These are phyloP conservation scores for Chlamydomonas sphaeroides DNA, from an alignment of 139 green algal genomes.

Conservation along the genomic window DNA sequence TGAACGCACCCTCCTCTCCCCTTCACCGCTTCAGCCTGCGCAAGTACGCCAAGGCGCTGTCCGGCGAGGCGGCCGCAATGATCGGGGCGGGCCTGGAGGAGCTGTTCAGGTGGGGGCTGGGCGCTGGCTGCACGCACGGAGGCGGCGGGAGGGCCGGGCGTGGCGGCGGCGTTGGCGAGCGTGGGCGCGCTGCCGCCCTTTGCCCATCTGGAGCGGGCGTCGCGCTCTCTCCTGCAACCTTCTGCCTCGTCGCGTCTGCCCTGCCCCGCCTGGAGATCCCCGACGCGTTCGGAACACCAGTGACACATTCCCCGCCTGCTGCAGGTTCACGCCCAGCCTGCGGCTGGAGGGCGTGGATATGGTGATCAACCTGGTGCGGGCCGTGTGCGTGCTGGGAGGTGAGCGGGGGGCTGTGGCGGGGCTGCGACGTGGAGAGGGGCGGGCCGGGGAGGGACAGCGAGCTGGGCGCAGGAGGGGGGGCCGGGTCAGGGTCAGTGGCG, in stretches of 20 bases:
- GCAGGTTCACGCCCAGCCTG: constrained; percentile 79
- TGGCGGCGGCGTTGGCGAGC: background rate
- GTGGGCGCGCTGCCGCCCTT: background rate
- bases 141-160: no score
- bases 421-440: no score
- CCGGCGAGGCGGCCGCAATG: constrained; percentile 78
- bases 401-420: constrained; percentile 1
- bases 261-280: background rate
- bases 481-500: background rate
- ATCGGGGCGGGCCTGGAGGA: constrained; percentile 91
- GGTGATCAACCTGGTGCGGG: constrained; percentile 75
- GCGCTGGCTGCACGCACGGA: no score
- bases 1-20: no score
- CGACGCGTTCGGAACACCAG: background rate
- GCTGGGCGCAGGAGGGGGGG: background rate
- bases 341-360: constrained; percentile 71
- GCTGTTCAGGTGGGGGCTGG: constrained; percentile 73
- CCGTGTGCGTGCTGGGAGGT: constrained; percentile 76
- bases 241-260: background rate
- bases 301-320: no score
- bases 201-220: background rate
- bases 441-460: no score
- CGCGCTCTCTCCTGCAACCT: background rate
- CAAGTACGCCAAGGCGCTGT: constrained; percentile 27
- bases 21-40: no score